Evolutionary conservation across 345 rosid genomes (phyloP), one percentile per base, ranked within the genome.

Genomic region (Trapa bicornis): DNA sequence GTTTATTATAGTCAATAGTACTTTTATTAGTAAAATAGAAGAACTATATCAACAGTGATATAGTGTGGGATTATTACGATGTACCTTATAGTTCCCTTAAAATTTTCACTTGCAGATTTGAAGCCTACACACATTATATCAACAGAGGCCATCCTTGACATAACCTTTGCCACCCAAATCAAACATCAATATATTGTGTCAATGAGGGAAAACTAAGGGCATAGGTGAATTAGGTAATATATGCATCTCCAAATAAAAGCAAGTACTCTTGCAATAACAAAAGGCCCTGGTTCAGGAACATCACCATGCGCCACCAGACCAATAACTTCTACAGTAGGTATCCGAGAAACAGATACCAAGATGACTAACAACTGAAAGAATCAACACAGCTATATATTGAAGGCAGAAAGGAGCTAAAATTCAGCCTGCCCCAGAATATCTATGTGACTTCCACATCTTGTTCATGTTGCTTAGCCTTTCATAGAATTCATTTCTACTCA

Each of bases 61-160:
- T 22, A 22, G 29, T 22, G 29, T 22, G 29, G 29, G 29, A 22
- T 22, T 22, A 22, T 22, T 22, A 22, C 0, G 29, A 22, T 22
- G 29, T 22, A 22, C 29, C 29, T 22, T 22, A 22, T 22, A 33
- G 77, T 78, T 54, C 97, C 96, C 9, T 94, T 73, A 71, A 93
- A 90, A 66, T 93, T 90, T 73, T 93, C 29, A 22, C 29, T 22
- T 22, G 29, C 29, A 0, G 96, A 79, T 75, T 87, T 93, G 38
- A 89, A 41, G 64, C 90, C 97, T 73, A 93, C 89, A 71, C 98
- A 93, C 81, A 88, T 75, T 70, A 93, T 88, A 81, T 90, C 91
- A 68, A 80, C 91, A 14, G 96, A 73, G 63, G 94, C 94, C 84
- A 77, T 81, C 48, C 77, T 81, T 29, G 90, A 78, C 85, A 84